Evolutionary conservation across 2,329 filamentous ascomycete species (phyloP), one percentile per base, ranked within the genome.

Genomic region (Huntiella decipiens): DNA sequence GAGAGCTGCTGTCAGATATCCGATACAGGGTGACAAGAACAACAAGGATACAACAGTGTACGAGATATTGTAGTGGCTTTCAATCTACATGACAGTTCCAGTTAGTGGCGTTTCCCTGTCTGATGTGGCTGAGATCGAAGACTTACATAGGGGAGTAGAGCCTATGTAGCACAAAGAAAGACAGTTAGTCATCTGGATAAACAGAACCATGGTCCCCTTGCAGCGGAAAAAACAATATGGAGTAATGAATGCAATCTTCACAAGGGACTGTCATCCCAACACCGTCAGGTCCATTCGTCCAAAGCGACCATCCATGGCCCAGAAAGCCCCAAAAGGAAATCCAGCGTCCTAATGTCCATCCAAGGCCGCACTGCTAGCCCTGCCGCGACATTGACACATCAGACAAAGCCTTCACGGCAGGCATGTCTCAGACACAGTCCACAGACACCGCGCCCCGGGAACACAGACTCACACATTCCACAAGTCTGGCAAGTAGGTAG

Each of bases 41-140:
- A 82, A 61, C 2, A 80, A 65, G 0, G 79, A 79, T 3, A 82
- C 69, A 45, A 78, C 61, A 3, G 72, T 69, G 58, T 80, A 80
- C 32, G 62, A 66, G 43, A 80, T 61, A 42, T 63, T 46, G 59
- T 82, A 81, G 62, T 79, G 77, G 10, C 33, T 11, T n/a, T 44
- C 45, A 28, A 50, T 50, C 48, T 50, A 32, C 17, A 13, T 36
- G 34, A 11, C 17, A 37, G n/a, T 28, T 28, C 22, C 22, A 28
- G 22, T 28, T 28, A 38, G 36, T 15, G 36, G n/a, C 13, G 7
- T 4, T 38, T 11, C 13, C 13, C 37, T 22, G 11, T 17, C 37
- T 39, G 16, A 39, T 12, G n/a, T 11, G 8, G 22, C 11, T 16
- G 37, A 17, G 37, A 22, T 39, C 11, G 31, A 31, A 13, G 13